A percentile compares a stretch with the other conserved stretches of the same genome.
phyloP scores from a whole-genome alignment of 148 eudicot species.

The Nepenthes gracilis region DNA sequence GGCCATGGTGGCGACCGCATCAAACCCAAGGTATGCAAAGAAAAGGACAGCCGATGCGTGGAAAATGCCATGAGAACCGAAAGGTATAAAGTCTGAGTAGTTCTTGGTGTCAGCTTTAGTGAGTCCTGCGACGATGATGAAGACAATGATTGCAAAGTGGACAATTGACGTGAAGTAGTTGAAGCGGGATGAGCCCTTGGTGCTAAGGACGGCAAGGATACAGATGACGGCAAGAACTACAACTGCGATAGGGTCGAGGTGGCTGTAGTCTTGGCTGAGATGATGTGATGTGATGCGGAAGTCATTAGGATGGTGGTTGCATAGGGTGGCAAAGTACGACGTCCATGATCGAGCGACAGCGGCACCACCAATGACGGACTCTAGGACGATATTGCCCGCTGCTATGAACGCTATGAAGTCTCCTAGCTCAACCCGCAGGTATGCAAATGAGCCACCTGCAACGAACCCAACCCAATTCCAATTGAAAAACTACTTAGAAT shows the following conservation, averaged over 20 bases:
- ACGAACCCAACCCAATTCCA: background rate
- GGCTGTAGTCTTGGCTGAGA: conserved; percentile 22
- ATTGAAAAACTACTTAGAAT: no score
- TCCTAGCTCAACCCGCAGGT: conserved; percentile 55
- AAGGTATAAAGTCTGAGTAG: conserved; percentile 17
- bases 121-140: conserved; percentile 50
- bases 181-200: conserved; percentile 47
- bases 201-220: conserved; percentile 27
- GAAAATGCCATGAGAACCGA: conserved; percentile 29
- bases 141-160: conserved; percentile 36
- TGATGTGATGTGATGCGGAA: conserved; percentile 25
- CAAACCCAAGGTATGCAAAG: conserved; percentile 62
- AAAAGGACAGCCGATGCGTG: conserved; percentile 51
- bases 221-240: conserved; percentile 25
- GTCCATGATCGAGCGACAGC: conserved; percentile 62
- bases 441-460: conserved; percentile 70
- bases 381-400: conserved; percentile 70
- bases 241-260: conserved; percentile 55
- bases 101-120: conserved; percentile 32
- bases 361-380: conserved; percentile 38
- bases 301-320: conserved; percentile 27
- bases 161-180: conserved; percentile 40
- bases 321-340: conserved; percentile 55
- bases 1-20: conserved; percentile 46
- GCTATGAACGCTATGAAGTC: conserved; percentile 70